Conservation (phyloP, 169 alveolate genomes). For the Plasmodium coatneyi region DNA sequence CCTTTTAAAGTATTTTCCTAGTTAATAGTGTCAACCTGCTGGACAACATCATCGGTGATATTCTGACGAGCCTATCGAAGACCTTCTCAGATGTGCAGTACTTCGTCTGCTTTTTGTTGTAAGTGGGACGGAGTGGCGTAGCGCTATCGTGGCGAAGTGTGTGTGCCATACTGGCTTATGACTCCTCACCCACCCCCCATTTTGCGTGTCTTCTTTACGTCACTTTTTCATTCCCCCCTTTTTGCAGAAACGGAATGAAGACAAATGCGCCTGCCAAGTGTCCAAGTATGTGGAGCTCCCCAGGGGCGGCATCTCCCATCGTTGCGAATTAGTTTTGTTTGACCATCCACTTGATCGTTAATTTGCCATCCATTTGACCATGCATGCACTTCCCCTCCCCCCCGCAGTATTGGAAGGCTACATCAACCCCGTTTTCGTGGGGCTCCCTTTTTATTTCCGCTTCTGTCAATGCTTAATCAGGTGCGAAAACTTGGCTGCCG, state of each 20-base stretch:
- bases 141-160: neutral
- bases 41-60: slow-evolving; percentile 87
- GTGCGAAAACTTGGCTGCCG: slow-evolving; percentile 28
- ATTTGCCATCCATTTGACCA: neutral
- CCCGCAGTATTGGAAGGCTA: slow-evolving; percentile 76
- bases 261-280: slow-evolving; percentile 59
- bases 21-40: slow-evolving; percentile 82
- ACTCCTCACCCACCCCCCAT: neutral
- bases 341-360: neutral
- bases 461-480: slow-evolving; percentile 88
- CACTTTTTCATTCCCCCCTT: neutral
- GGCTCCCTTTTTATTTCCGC: slow-evolving; percentile 87
- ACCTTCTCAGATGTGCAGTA: slow-evolving; percentile 87
- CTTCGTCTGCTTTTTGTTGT: slow-evolving; percentile 79
- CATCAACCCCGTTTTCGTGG: slow-evolving; percentile 85
- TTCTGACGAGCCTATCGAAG: slow-evolving; percentile 84
- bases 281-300: slow-evolving; percentile 29
- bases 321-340: neutral
- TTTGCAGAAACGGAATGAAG: slow-evolving; percentile 37
- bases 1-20: slow-evolving; percentile 75
- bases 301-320: neutral
- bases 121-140: neutral
- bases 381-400: neutral
- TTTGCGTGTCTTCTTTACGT: neutral
- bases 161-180: too few relatives aligned